Percentiles rank a stretch among this genome's conserved stretches.
phyloP scores from a whole-genome alignment of 805 yeast genomes.

The Monosporozyma siamensis region DNA sequence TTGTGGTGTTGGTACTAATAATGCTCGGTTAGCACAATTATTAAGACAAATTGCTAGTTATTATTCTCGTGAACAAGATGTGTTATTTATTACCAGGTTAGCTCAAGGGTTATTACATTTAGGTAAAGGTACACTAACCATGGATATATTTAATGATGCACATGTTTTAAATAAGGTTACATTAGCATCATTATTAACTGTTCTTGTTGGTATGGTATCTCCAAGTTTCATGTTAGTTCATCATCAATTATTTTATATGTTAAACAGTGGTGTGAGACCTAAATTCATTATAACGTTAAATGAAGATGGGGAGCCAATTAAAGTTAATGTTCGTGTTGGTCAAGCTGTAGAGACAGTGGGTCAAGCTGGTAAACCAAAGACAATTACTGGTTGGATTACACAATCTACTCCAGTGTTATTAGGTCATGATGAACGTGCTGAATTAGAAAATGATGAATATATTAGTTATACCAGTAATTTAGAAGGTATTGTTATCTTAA shows the following conservation, averaged over 20 bases:
- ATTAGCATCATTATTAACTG: slow-evolving; percentile 80
- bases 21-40: slow-evolving; percentile 93
- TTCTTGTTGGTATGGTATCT: slow-evolving; percentile 72
- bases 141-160: slow-evolving; percentile 86
- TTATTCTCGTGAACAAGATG: slow-evolving; percentile 82
- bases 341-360: slow-evolving; percentile 99
- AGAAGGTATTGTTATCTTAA: slow-evolving; percentile 89
- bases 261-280: slow-evolving; percentile 85
- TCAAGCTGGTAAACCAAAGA: slow-evolving; percentile 98
- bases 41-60: slow-evolving; percentile 91
- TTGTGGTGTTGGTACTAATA: slow-evolving; percentile 97
- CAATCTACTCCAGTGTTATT: slow-evolving; percentile 94
- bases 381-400: slow-evolving; percentile 99
- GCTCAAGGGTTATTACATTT: slow-evolving; percentile 92
- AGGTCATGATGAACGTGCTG: slow-evolving; percentile 94
- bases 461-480: slow-evolving; percentile 68
- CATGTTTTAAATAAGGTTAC: slow-evolving; percentile 81
- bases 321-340: slow-evolving; percentile 95
- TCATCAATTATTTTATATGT: slow-evolving; percentile 75
- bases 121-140: slow-evolving; percentile 90
- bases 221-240: slow-evolving; percentile 78
- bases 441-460: slow-evolving; percentile 83
- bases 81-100: slow-evolving; percentile 83
- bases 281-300: slow-evolving; percentile 89
- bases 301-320: slow-evolving; percentile 80